Percentiles rank a stretch among this genome's conserved stretches.
Evolutionary conservation across 371 early-diverging fungal species (phyloP).

Genomic region (Syncephalastrum contaminatum): DNA sequence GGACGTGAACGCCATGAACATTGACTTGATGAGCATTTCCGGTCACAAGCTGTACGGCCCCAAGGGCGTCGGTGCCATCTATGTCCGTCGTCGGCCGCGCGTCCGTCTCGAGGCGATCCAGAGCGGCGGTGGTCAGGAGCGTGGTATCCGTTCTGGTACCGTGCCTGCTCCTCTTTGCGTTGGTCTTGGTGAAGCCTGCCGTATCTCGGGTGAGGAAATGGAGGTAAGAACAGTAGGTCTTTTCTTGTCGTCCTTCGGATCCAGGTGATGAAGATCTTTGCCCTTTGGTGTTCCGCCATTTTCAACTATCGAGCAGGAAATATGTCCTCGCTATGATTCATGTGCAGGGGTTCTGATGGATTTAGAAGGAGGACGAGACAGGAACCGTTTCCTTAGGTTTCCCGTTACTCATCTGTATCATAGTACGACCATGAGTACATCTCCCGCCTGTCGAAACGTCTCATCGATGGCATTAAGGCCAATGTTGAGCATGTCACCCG

Average conservation of each 20-base stretch:
- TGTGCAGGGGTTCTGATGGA: constrained; percentile 76
- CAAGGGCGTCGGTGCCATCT: constrained; percentile 98
- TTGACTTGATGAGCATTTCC: constrained; percentile 96
- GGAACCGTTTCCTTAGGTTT: neutral
- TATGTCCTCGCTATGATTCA: constrained; percentile 44
- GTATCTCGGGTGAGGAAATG: constrained; percentile 88
- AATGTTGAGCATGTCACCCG: constrained; percentile 82
- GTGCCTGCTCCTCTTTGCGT: constrained; percentile 96
- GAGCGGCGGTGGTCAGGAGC: constrained; percentile 99
- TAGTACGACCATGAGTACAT: constrained; percentile 85
- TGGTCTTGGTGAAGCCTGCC: constrained; percentile 97
- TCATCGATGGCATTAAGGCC: constrained; percentile 78
- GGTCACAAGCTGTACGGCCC: constrained; percentile 99
- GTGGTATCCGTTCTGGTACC: constrained; percentile 98
- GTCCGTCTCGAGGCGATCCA: constrained; percentile 94
- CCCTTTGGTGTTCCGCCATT: neutral
- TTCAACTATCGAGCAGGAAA: neutral
- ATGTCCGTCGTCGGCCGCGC: constrained; percentile 95
- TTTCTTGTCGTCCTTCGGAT: neutral
- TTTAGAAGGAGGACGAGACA: constrained; percentile 3
- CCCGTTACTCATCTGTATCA: neutral
- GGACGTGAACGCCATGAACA: constrained; percentile 95
- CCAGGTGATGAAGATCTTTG: neutral
- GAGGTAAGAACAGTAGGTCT: constrained; percentile 49
- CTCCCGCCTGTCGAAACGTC: constrained; percentile 70